These are phyloP conservation scores for Mycogone perniciosa DNA, from an alignment of 2,329 filamentous ascomycete genomes.

Conservation along the genomic window DNA sequence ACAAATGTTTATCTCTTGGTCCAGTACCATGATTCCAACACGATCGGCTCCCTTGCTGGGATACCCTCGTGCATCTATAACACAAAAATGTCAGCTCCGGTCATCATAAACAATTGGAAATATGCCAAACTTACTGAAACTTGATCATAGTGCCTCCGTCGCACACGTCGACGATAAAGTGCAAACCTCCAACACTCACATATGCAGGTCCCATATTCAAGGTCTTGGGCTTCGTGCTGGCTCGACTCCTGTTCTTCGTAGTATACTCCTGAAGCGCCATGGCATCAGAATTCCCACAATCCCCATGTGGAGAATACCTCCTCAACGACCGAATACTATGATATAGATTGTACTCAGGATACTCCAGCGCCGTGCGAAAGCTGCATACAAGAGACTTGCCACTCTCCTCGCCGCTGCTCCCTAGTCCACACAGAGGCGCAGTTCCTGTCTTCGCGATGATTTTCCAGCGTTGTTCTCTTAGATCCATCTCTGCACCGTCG, in stretches of 20 bases:
- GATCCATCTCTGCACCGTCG: neutral
- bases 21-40: neutral
- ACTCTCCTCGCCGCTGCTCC: neutral
- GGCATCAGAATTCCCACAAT: neutral
- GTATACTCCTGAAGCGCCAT: neutral
- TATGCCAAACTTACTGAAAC: slow-evolving; percentile 3
- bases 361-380: neutral
- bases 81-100: neutral
- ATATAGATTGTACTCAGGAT: neutral
- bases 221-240: no score
- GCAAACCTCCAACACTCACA: slow-evolving; percentile 5
- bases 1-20: neutral
- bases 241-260: neutral
- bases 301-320: neutral
- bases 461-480: neutral
- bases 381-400: neutral
- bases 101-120: no score
- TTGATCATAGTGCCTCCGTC: slow-evolving; percentile 3
- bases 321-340: neutral
- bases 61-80: neutral
- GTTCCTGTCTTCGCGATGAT: neutral
- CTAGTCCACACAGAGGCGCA: neutral
- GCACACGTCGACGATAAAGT: slow-evolving; percentile 10
- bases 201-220: neutral
- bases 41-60: neutral